Conservation (phyloP, 2,329 filamentous ascomycete species). For the Meredithiella fracta region DNA sequence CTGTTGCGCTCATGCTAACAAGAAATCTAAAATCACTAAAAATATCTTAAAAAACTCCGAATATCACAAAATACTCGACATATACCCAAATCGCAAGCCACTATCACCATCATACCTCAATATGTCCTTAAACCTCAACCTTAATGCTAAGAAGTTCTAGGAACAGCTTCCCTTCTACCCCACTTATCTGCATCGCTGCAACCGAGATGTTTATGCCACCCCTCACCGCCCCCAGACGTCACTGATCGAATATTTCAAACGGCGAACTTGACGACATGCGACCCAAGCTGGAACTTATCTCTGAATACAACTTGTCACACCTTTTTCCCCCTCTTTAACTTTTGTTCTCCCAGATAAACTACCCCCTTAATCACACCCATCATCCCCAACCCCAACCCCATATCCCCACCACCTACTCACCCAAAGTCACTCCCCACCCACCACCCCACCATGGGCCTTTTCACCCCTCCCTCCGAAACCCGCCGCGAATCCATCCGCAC, state of each 20-base stretch:
- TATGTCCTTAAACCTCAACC: background rate
- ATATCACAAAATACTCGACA: background rate
- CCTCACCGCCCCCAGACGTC: background rate
- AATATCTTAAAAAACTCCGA: background rate
- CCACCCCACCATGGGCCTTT: constrained; percentile 30
- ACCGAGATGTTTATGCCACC: background rate
- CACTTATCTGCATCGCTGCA: background rate
- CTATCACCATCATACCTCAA: background rate
- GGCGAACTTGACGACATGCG: background rate
- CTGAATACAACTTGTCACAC: background rate
- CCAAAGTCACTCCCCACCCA: background rate
- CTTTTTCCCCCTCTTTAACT: background rate
- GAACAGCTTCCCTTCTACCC: background rate
- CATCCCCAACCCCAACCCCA: background rate
- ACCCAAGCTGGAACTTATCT: background rate
- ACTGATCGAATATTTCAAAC: background rate
- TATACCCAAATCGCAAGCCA: background rate
- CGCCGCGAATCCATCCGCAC: constrained; percentile 38
- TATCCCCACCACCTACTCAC: background rate
- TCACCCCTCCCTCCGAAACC: constrained; percentile 26
- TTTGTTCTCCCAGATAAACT: background rate
- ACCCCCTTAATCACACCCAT: constrained; percentile 3
- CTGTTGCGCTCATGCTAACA: background rate
- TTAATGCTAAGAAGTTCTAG: background rate
- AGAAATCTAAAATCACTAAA: background rate